Evolutionary conservation across 2,329 filamentous ascomycete genomes (phyloP).

Genomic region (Erysiphe neolycopersici): DNA sequence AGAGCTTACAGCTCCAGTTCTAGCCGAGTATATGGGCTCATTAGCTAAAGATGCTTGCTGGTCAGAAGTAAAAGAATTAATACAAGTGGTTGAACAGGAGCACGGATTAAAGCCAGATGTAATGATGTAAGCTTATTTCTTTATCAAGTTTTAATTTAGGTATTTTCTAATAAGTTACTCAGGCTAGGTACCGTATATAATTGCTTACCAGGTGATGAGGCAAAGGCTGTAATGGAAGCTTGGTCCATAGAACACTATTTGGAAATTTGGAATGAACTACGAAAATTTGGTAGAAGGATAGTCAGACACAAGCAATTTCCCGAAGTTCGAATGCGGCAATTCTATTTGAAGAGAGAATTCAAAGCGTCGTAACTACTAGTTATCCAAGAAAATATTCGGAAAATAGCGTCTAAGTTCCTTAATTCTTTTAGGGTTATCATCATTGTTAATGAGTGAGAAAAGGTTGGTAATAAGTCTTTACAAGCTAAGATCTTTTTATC

Average conservation of each 20-base stretch:
- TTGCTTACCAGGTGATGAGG: slow-evolving; percentile 33
- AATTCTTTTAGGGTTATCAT: too few relatives aligned
- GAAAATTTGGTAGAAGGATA: slow-evolving; percentile 8
- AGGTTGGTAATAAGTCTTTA: too few relatives aligned
- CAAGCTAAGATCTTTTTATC: too few relatives aligned
- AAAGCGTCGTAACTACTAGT: neutral
- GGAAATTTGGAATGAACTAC: slow-evolving; percentile 37
- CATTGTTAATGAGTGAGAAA: too few relatives aligned
- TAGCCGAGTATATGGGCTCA: slow-evolving; percentile 50
- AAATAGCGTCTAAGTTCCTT: too few relatives aligned
- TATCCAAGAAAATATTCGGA: neutral
- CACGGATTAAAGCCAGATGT: slow-evolving; percentile 40
- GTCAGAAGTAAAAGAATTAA: slow-evolving; percentile 36
- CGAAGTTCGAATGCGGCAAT: neutral
- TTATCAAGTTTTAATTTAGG: neutral
- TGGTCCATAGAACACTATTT: slow-evolving; percentile 50
- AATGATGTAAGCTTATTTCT: slow-evolving; percentile 33
- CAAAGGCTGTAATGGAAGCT: slow-evolving; percentile 41
- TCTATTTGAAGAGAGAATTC: neutral
- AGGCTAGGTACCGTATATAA: slow-evolving; percentile 58
- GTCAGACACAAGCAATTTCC: neutral
- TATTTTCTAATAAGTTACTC: neutral
- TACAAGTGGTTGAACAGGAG: slow-evolving; percentile 38
- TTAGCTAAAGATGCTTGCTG: slow-evolving; percentile 46
- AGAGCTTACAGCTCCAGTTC: slow-evolving; percentile 46